These are phyloP conservation scores for Fonsecaea erecta DNA, from an alignment of 2,329 filamentous ascomycete genomes.

Conservation along the genomic window DNA sequence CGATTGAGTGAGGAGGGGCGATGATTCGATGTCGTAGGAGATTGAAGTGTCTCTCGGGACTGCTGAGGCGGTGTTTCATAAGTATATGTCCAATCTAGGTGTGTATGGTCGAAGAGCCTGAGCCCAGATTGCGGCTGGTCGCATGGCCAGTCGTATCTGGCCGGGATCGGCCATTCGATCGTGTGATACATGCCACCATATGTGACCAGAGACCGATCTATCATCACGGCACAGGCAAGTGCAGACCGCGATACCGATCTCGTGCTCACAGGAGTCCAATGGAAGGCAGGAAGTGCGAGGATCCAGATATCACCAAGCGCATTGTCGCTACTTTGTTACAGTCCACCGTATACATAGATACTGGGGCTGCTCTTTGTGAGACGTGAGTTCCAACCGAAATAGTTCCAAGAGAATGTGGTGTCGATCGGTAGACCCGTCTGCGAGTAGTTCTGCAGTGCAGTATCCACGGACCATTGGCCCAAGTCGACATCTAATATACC, in stretches of 20 bases:
- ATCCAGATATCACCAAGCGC: not conserved
- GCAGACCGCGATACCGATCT: not conserved
- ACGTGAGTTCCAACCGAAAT: not conserved
- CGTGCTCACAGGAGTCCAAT: not conserved
- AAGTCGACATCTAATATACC: not conserved
- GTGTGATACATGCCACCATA: not conserved
- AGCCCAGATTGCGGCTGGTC: not conserved
- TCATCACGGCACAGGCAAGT: not conserved
- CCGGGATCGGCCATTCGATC: not conserved
- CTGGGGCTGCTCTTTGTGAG: not conserved
- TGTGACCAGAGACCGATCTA: not conserved
- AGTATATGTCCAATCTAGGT: not conserved
- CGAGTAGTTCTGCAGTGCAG: not conserved
- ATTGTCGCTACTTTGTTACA: not conserved
- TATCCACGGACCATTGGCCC: not conserved
- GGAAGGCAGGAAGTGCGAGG: not conserved
- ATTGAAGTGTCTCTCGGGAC: not conserved
- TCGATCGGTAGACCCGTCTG: not conserved
- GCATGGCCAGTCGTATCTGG: not conserved
- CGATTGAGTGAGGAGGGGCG: too few species aligned
- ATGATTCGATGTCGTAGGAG: not conserved
- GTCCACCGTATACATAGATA: constrained; percentile 1
- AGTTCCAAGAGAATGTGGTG: not conserved
- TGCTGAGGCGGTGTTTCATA: not conserved
- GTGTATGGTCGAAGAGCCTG: not conserved